These are phyloP conservation scores for Kurtzmaniella cleridarum DNA, from an alignment of 805 yeast genomes.

Conservation along the genomic window DNA sequence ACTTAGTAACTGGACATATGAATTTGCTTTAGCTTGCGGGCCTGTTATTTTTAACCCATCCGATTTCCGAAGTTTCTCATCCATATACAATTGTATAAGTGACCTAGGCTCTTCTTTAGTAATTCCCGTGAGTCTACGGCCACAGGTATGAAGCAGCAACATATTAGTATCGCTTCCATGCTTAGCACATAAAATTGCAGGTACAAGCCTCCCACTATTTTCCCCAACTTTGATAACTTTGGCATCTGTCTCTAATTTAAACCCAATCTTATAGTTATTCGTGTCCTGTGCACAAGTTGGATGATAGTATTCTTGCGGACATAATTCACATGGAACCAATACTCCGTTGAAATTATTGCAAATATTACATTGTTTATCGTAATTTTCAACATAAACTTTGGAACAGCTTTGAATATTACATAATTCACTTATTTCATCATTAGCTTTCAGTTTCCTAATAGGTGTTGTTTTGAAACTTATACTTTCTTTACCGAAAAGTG, in stretches of 20 bases:
- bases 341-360: conserved; percentile 49
- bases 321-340: conserved; percentile 41
- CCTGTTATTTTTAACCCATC: conserved; percentile 17
- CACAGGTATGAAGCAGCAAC: conserved; percentile 25
- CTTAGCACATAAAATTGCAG: conserved; percentile 38
- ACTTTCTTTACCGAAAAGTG: conserved; percentile 46
- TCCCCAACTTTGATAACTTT: conserved; percentile 19
- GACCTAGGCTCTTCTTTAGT: conserved; percentile 28
- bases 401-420: conserved; percentile 27
- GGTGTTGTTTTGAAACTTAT: conserved; percentile 17
- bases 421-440: conserved; percentile 12
- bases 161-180: conserved; percentile 22
- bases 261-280: conserved; percentile 47
- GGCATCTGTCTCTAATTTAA: conserved; percentile 32
- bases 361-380: conserved; percentile 34
- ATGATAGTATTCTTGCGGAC: conserved; percentile 35
- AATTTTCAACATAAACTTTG: conserved; percentile 20
- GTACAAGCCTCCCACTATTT: conserved; percentile 36
- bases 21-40: conserved; percentile 26
- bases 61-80: conserved; percentile 21
- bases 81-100: conserved; percentile 34
- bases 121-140: conserved; percentile 19
- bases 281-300: conserved; percentile 56
- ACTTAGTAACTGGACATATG: conserved; percentile 19
- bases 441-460: conserved; percentile 10